phyloP scores from a whole-genome alignment of 2,329 filamentous ascomycete genomes.

The Lasiodiplodia sp. region DNA sequence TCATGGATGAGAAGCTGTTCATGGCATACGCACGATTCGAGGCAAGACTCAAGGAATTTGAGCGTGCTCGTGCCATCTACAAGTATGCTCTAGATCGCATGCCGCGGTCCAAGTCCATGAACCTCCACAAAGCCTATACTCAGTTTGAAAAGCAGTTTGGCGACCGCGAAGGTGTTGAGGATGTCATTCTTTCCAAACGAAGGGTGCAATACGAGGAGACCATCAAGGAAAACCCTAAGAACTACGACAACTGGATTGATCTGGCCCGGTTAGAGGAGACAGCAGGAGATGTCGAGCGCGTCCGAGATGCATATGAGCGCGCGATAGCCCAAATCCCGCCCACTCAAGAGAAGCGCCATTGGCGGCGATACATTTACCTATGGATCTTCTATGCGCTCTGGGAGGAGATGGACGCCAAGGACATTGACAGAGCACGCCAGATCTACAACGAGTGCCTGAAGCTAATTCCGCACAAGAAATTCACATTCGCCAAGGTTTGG shows the following conservation, averaged over 20 bases:
- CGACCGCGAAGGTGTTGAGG: constrained; percentile 89
- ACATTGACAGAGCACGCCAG: constrained; percentile 79
- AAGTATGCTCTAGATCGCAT: constrained; percentile 95
- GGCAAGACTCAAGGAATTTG: constrained; percentile 92
- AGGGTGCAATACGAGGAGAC: constrained; percentile 93
- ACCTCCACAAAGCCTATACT: constrained; percentile 91
- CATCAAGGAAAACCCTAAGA: constrained; percentile 91
- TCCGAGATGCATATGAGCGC: constrained; percentile 92
- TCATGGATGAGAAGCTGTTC: constrained; percentile 95
- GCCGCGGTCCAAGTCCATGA: constrained; percentile 82
- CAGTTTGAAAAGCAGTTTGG: constrained; percentile 99
- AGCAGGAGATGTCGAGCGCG: constrained; percentile 79
- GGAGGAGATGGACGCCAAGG: constrained; percentile 87
- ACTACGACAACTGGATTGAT: constrained; percentile 98
- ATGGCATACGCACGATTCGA: constrained; percentile 96
- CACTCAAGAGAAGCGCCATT: constrained; percentile 95
- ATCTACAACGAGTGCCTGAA: constrained; percentile 90
- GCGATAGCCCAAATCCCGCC: constrained; percentile 95
- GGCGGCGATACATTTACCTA: constrained; percentile 95
- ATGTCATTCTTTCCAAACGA: constrained; percentile 93
- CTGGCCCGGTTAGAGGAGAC: constrained; percentile 90
- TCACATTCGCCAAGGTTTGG: constrained; percentile 98
- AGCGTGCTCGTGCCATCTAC: constrained; percentile 92
- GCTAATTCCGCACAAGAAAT: constrained; percentile 92
- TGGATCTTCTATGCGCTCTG: constrained; percentile 98